phyloP scores from a whole-genome alignment of 129 eudicot species.

The Sambucus nigra region DNA sequence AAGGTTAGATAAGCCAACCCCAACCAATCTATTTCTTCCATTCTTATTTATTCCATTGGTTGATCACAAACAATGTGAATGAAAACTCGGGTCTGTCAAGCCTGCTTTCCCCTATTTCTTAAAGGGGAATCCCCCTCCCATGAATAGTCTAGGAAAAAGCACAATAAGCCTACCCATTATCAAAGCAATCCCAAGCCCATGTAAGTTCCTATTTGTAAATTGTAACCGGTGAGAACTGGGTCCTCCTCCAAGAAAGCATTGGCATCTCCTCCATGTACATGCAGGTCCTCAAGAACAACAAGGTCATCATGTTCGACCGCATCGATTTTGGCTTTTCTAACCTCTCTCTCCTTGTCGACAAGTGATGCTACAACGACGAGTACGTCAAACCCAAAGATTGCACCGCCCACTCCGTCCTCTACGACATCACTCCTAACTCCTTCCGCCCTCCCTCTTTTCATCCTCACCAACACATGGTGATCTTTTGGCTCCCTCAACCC shows the following conservation, averaged over 20 bases:
- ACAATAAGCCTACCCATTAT: too few relatives aligned
- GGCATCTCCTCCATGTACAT: slow-evolving; percentile 88
- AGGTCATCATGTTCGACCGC: slow-evolving; percentile 64
- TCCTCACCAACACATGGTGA: slow-evolving; percentile 81
- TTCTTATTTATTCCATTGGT: too few relatives aligned
- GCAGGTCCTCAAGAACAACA: slow-evolving; percentile 73
- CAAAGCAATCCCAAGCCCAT: too few relatives aligned
- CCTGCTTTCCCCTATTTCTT: too few relatives aligned
- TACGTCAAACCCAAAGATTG: slow-evolving; percentile 43
- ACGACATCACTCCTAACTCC: slow-evolving; percentile 35
- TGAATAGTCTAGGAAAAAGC: too few relatives aligned
- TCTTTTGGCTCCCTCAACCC: slow-evolving; percentile 65
- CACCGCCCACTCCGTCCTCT: slow-evolving; percentile 69
- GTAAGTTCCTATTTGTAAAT: too few relatives aligned
- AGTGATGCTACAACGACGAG: slow-evolving; percentile 56
- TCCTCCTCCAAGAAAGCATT: slow-evolving; percentile 40
- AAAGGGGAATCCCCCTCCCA: too few relatives aligned
- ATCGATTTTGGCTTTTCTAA: slow-evolving; percentile 69
- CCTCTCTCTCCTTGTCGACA: slow-evolving; percentile 42
- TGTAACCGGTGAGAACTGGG: too few relatives aligned
- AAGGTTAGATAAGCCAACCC: too few relatives aligned
- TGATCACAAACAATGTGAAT: too few relatives aligned
- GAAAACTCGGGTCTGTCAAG: too few relatives aligned
- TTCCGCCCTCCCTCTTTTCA: slow-evolving; percentile 42
- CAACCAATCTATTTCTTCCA: too few relatives aligned